These are phyloP conservation scores for Cordyceps javanica DNA, from an alignment of 2,329 filamentous ascomycete species.

Conservation along the genomic window DNA sequence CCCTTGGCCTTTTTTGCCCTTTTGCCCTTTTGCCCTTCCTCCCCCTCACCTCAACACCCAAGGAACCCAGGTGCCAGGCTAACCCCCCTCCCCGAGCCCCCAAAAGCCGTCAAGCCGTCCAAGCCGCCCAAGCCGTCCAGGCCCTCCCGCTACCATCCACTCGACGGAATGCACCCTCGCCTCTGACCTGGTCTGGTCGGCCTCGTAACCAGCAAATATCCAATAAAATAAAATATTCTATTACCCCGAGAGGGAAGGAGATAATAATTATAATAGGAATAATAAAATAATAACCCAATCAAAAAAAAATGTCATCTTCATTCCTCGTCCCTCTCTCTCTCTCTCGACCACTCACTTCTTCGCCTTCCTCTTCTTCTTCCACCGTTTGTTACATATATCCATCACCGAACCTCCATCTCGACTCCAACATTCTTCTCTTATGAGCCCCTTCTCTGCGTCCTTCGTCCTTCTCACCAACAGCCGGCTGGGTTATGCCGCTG, in stretches of 20 bases:
- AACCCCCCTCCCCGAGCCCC: too few species aligned
- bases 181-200: not conserved
- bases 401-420: not conserved
- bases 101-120: not conserved
- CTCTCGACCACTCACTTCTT: not conserved
- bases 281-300: too few species aligned
- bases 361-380: not conserved
- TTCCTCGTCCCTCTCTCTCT: not conserved
- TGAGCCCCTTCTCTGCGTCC: not conserved
- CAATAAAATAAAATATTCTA: too few species aligned
- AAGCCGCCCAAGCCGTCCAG: not conserved
- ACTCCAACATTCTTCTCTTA: not conserved
- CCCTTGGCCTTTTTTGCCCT: too few species aligned
- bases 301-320: not conserved
- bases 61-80: too few species aligned
- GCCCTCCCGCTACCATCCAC: not conserved
- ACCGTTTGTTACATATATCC: constrained; percentile 1
- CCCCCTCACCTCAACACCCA: too few species aligned
- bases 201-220: too few species aligned
- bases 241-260: too few species aligned
- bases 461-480: not conserved
- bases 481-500: too few species aligned
- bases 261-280: too few species aligned
- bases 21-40: too few species aligned
- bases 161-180: not conserved